Conservation (phyloP, 2,329 filamentous ascomycete genomes). For the Mycosphaerella sp. region DNA sequence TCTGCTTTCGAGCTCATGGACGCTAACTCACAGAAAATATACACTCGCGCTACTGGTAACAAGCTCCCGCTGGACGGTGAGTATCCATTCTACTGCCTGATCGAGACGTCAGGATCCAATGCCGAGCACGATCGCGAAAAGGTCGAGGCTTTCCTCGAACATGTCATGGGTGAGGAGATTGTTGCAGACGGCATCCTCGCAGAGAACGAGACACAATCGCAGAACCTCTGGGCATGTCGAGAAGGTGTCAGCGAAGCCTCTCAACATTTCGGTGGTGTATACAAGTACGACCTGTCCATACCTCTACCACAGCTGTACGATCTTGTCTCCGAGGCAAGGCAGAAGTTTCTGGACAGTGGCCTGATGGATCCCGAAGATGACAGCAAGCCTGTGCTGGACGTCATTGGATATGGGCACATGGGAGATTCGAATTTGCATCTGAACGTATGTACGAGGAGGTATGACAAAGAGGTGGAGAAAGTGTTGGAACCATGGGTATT, state of each 20-base stretch:
- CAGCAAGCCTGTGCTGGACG: conserved; percentile 71
- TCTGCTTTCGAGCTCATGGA: conserved; percentile 99
- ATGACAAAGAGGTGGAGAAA: conserved; percentile 81
- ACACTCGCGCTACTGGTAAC: conserved; percentile 65
- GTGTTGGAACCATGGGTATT: conserved; percentile 91
- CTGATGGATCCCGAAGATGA: conserved; percentile 66
- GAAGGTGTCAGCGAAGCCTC: conserved; percentile 88
- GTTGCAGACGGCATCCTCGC: conserved; percentile 86
- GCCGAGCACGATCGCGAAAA: conserved; percentile 88
- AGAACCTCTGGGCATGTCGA: conserved; percentile 81
- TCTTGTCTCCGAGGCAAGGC: conserved; percentile 77
- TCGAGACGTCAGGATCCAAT: conserved; percentile 95
- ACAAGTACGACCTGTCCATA: conserved; percentile 98
- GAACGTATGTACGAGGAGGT: conserved; percentile 76
- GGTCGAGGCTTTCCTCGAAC: conserved; percentile 80
- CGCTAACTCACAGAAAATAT: conserved; percentile 68
- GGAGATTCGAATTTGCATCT: conserved; percentile 93
- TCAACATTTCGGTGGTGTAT: conserved; percentile 86
- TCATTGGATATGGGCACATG: conserved; percentile 98
- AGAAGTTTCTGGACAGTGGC: conserved; percentile 64
- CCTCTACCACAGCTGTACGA: conserved; percentile 80
- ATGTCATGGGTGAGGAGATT: conserved; percentile 82
- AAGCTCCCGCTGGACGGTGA: conserved; percentile 75
- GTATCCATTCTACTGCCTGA: conserved; percentile 90
- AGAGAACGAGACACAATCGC: conserved; percentile 85